Conservation (phyloP, 2,329 filamentous ascomycete genomes). For the Neoscytalidium dimidiatum region DNA sequence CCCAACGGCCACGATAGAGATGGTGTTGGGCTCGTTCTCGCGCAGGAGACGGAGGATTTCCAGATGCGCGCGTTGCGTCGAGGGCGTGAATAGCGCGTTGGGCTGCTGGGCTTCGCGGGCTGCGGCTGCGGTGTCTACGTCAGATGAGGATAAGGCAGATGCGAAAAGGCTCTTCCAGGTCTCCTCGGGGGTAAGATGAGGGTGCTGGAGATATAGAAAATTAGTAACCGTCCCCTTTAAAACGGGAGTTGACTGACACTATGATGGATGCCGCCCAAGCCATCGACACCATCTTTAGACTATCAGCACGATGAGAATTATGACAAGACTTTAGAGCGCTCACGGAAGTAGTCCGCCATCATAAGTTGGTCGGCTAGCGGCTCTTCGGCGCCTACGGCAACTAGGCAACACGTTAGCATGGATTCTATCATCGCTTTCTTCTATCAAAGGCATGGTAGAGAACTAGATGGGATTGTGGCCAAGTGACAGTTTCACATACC, state of each 20-base stretch:
- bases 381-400: constrained; percentile 84
- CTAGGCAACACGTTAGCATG: constrained; percentile 29
- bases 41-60: constrained; percentile 86
- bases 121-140: constrained; percentile 34
- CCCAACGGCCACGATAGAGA: constrained; percentile 88
- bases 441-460: neutral
- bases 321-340: constrained; percentile 32
- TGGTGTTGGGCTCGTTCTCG: constrained; percentile 78
- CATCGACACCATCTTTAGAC: constrained; percentile 48
- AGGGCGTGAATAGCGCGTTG: constrained; percentile 69
- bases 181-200: constrained; percentile 49
- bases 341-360: constrained; percentile 75
- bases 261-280: constrained; percentile 51
- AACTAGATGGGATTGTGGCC: neutral
- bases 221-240: neutral
- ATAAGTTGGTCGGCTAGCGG: constrained; percentile 82
- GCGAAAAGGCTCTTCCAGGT: constrained; percentile 51
- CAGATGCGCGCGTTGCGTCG: constrained; percentile 70
- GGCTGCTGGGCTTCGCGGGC: constrained; percentile 39
- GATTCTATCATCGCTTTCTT: neutral
- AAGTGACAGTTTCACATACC: constrained; percentile 25
- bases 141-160: constrained; percentile 33
- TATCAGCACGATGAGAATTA: constrained; percentile 7
- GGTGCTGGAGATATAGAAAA: constrained; percentile 38
- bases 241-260: constrained; percentile 34